Percentiles rank a stretch among this genome's conserved stretches.
These are phyloP conservation scores for Penicillium sclerotigenum DNA, from an alignment of 2,329 filamentous ascomycete species.

Conservation along the genomic window DNA sequence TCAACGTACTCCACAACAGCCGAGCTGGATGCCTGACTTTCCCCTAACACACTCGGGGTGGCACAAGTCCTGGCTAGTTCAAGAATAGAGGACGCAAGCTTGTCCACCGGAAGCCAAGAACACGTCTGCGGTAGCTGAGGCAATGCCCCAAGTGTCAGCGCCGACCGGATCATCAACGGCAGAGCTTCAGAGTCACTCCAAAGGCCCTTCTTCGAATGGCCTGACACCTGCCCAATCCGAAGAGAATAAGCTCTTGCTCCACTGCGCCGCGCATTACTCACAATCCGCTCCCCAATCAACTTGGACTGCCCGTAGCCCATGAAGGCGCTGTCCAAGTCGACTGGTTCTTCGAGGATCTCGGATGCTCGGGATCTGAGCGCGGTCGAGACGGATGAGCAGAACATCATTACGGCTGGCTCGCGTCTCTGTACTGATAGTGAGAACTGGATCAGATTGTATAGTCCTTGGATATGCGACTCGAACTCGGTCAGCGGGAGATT, in stretches of 20 bases:
- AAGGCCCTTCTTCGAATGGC: conserved; percentile 32
- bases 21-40: background rate
- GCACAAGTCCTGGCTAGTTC: conserved; percentile 25
- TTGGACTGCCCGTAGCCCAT: conserved; percentile 38
- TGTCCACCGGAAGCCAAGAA: conserved; percentile 35
- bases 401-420: conserved; percentile 40
- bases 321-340: conserved; percentile 16
- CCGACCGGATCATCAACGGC: conserved; percentile 34
- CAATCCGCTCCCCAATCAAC: conserved; percentile 31
- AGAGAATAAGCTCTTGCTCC: conserved; percentile 31
- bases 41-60: background rate
- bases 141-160: conserved; percentile 26
- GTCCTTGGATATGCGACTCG: conserved; percentile 45
- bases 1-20: conserved; percentile 5
- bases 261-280: conserved; percentile 25
- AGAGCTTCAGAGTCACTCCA: conserved; percentile 38
- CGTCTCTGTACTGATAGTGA: conserved; percentile 39
- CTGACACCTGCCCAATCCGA: conserved; percentile 36
- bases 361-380: conserved; percentile 18
- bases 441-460: conserved; percentile 48
- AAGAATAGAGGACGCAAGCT: conserved; percentile 25
- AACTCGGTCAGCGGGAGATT: conserved; percentile 50
- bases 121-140: conserved; percentile 26
- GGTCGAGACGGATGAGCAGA: conserved; percentile 53
- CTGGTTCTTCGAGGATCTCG: conserved; percentile 18